Evolutionary conservation across 2,329 filamentous ascomycete genomes (phyloP), one percentile per base, ranked within the genome.

Genomic region (Bisporella sp.): DNA sequence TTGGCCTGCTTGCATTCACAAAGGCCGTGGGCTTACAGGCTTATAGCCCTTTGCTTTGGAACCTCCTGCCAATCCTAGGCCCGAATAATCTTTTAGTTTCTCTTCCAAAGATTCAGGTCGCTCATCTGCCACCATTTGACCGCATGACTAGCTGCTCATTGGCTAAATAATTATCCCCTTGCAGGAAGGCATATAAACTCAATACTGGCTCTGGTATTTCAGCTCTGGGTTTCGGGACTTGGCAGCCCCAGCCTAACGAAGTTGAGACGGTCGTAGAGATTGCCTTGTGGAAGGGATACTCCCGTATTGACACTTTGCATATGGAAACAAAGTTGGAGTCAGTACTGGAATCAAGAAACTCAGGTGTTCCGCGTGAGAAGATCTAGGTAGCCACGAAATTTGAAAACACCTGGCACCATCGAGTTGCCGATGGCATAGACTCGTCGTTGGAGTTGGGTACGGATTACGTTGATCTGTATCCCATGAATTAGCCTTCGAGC

Each of bases 301-400:
- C 84, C 37, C 85, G 89, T 70, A 85, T 89, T 65, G 84, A 87
- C 70, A 88, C 85, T 39, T 54, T 54, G 85, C 82, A 46, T 93
- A 93, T 67, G 83, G 81, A 66, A 93, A 92, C 69, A 87, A 87
- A 67, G 69, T 71, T 47, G 82, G 85, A 62, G 82, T 87, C 21
- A 83, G 84, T 53, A 69, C 74, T 49, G 84, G 82, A 48, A 84
- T 87, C 65, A 74, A 73, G 57, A 77, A 77, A 81, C 21, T 92
- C 62, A 3, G 82, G 81, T 31, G 77, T 87, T 1, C 76, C 82
- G n/a, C 77, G 84, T 29, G 71, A 76, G 49, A 71, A 86, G 60
- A 79, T 87, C 65, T 88, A 80, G 76, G 68, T 87, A 51, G 92
- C 88, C 47, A 89, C 87, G 60, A 95, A 93, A 77, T 79, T 92